These are phyloP conservation scores for Physcomitrium patens DNA, from an alignment of 225 moss, liverwort and hornwort genomes.

Conservation along the genomic window DNA sequence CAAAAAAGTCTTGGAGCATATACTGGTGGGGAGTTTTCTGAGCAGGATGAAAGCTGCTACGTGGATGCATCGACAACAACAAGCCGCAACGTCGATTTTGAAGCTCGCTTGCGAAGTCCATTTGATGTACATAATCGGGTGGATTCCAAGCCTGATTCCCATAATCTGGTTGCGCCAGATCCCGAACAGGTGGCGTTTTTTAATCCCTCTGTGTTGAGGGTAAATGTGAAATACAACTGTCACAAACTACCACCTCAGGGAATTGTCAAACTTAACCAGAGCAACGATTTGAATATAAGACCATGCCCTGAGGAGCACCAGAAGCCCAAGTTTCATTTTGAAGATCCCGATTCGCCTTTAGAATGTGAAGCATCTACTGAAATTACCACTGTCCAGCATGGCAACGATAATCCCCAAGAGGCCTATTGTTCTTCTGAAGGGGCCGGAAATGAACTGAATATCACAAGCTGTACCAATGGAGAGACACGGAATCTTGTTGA, in stretches of 20 bases:
- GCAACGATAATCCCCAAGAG: slow-evolving; percentile 16
- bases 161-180: slow-evolving; percentile 23
- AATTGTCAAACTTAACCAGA: too few species aligned
- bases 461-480: slow-evolving; percentile 11
- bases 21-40: slow-evolving; percentile 27
- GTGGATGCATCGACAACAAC: slow-evolving; percentile 57
- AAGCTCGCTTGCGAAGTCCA: too few species aligned
- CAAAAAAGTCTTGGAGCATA: background rate
- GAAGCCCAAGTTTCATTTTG: background rate
- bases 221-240: slow-evolving; percentile 28
- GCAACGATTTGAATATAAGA: too few species aligned
- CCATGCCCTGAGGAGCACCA: slow-evolving; percentile 14
- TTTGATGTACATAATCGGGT: too few species aligned
- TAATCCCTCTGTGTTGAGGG: slow-evolving; percentile 43
- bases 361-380: slow-evolving; percentile 32
- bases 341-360: slow-evolving; percentile 9
- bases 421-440: slow-evolving; percentile 23
- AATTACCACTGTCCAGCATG: background rate
- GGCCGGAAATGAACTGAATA: slow-evolving; percentile 13
- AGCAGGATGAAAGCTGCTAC: slow-evolving; percentile 39
- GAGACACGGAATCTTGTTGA: slow-evolving; percentile 8
- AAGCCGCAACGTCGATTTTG: slow-evolving; percentile 48
- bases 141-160: slow-evolving; percentile 42
- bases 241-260: too few species aligned
- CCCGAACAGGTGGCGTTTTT: slow-evolving; percentile 23